These are phyloP conservation scores for Sporisorium exsertum DNA, from an alignment of 1,284 basidiomycete species.

Conservation along the genomic window DNA sequence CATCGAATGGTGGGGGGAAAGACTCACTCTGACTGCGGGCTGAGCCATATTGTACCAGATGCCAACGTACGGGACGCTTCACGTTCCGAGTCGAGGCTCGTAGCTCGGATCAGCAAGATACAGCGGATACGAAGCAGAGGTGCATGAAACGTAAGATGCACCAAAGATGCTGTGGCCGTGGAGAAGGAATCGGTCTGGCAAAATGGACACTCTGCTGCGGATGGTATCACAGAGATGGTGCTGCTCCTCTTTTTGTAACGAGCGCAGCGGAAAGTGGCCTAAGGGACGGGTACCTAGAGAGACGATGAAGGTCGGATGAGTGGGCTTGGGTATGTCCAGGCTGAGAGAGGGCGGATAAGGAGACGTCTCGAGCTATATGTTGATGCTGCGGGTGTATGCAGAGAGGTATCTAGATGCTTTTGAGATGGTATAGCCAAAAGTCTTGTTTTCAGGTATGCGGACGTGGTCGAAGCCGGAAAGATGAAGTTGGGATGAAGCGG, in stretches of 20 bases:
- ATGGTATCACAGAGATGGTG: background rate
- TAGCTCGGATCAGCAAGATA: constrained; percentile 12
- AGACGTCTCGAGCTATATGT: constrained; percentile 5
- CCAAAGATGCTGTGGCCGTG: background rate
- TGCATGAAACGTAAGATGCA: constrained; percentile 9
- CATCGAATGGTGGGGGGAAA: no score
- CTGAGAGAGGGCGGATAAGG: background rate
- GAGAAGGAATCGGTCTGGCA: background rate
- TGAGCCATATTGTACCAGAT: constrained; percentile 33
- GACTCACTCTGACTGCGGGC: constrained; percentile 42
- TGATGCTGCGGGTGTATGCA: constrained; percentile 13
- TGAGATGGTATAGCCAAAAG: constrained; percentile 28
- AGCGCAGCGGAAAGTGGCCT: background rate
- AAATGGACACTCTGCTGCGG: background rate
- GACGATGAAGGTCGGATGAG: background rate
- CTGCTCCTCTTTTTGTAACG: background rate
- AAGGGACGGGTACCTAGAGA: background rate
- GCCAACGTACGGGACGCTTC: background rate
- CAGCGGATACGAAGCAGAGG: background rate
- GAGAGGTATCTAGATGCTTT: constrained; percentile 43
- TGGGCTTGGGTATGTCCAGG: background rate
- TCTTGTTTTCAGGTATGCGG: constrained; percentile 17
- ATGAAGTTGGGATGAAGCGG: constrained; percentile 14
- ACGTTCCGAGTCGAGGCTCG: constrained; percentile 12
- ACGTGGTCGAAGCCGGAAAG: constrained; percentile 15